Percentiles rank a stretch among this genome's conserved stretches.
These are phyloP conservation scores for Kodamaea ohmeri DNA, from an alignment of 1,139 yeast species.

Conservation along the genomic window DNA sequence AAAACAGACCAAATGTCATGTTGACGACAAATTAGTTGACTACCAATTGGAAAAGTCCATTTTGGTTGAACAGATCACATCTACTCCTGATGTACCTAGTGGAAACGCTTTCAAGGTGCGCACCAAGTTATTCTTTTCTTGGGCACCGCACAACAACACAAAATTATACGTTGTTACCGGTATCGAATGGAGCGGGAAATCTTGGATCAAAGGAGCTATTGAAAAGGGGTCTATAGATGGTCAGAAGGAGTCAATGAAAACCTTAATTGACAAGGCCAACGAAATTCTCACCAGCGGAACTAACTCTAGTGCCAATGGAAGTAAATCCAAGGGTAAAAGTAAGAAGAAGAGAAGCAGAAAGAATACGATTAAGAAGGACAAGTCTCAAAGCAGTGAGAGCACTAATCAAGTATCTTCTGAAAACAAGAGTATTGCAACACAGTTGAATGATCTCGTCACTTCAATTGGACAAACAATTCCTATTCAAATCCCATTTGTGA, in stretches of 20 bases:
- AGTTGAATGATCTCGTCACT: constrained; percentile 25
- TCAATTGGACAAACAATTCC: constrained; percentile 33
- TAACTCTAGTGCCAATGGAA: constrained; percentile 7
- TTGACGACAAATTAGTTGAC: constrained; percentile 67
- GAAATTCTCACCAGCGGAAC: constrained; percentile 32
- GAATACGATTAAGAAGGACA: constrained; percentile 17
- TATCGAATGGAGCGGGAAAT: constrained; percentile 89
- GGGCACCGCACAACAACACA: constrained; percentile 76
- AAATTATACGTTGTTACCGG: constrained; percentile 59
- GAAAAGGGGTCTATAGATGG: constrained; percentile 94
- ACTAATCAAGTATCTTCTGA: constrained; percentile 9
- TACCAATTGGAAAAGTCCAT: constrained; percentile 58
- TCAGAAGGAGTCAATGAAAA: constrained; percentile 67
- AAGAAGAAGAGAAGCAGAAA: constrained; percentile 25
- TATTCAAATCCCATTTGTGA: constrained; percentile 23
- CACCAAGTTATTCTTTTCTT: constrained; percentile 64
- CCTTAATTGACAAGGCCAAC: constrained; percentile 58
- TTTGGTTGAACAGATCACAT: constrained; percentile 63
- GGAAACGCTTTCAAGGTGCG: constrained; percentile 78
- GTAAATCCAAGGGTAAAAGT: constrained; percentile 21
- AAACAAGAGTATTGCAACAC: constrained; percentile 17
- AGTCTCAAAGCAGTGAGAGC: constrained; percentile 11
- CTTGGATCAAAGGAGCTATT: constrained; percentile 88
- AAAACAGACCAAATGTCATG: constrained; percentile 81
- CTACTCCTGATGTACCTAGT: constrained; percentile 93